phyloP scores from a whole-genome alignment of 2,329 filamentous ascomycete genomes.

The Xylaria sp. region DNA sequence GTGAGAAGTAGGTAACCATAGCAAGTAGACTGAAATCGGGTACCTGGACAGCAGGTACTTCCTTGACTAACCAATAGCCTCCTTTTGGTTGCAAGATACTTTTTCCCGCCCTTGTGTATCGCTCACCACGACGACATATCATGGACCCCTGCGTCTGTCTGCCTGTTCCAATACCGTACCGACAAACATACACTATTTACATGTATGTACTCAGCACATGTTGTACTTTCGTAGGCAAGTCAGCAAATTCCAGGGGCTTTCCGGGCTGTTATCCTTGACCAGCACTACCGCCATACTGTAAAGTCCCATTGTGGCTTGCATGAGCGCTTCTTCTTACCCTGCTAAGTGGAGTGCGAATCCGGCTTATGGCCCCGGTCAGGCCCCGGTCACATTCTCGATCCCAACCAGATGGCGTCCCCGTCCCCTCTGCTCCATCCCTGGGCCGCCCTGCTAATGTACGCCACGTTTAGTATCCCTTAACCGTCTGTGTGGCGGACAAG shows the following conservation, averaged over 20 bases:
- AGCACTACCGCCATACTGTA: constrained; percentile 1
- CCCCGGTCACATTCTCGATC: constrained; percentile 11
- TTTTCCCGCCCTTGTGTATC: constrained; percentile 12
- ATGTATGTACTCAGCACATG: too few species aligned
- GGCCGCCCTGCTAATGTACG: not conserved
- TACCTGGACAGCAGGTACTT: too few species aligned
- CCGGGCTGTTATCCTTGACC: not conserved
- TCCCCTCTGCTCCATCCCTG: not conserved
- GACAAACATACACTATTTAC: too few species aligned
- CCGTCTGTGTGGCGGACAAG: not conserved
- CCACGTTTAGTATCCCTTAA: too few species aligned
- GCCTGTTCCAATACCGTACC: too few species aligned
- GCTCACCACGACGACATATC: constrained; percentile 5
- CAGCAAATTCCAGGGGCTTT: constrained; percentile 9
- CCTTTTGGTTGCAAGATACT: too few species aligned
- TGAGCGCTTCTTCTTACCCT: constrained; percentile 6
- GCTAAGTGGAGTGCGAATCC: constrained; percentile 15
- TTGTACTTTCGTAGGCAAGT: not conserved
- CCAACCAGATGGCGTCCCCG: constrained; percentile 3
- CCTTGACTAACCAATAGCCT: too few species aligned
- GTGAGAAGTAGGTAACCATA: too few species aligned
- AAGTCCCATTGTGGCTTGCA: not conserved
- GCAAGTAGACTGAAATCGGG: too few species aligned
- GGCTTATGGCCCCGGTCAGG: too few species aligned
- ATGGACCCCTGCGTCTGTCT: not conserved